Percentiles rank a stretch among this genome's conserved stretches.
These are phyloP conservation scores for Beauveria brongniartii DNA, from an alignment of 2,329 filamentous ascomycete genomes.

Conservation along the genomic window DNA sequence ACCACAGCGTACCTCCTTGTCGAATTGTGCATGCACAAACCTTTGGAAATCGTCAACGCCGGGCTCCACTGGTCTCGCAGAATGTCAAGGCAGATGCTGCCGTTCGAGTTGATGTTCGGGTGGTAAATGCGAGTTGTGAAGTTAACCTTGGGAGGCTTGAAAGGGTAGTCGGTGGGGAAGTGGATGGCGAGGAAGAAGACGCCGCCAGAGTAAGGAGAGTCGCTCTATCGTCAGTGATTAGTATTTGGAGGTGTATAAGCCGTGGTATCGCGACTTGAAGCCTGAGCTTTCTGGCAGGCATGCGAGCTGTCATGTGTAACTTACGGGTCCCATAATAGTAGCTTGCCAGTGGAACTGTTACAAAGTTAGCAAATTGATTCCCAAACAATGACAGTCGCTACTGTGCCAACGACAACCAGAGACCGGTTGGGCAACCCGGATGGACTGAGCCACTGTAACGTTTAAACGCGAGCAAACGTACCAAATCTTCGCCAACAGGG, in stretches of 20 bases:
- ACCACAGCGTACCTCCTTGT: neutral
- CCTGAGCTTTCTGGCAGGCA: neutral
- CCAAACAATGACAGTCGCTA: neutral
- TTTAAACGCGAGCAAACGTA: conserved; percentile 46
- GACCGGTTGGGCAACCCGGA: conserved; percentile 6
- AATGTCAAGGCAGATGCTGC: conserved; percentile 98
- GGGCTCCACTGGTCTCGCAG: conserved; percentile 99
- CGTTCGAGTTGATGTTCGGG: conserved; percentile 99
- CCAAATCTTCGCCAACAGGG: conserved; percentile 93
- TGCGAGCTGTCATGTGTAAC: conserved; percentile 30
- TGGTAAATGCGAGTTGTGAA: conserved; percentile 99
- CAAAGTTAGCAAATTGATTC: conserved; percentile 17
- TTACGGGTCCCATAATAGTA: conserved; percentile 98
- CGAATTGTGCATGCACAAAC: conserved; percentile 40
- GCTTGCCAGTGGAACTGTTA: conserved; percentile 98
- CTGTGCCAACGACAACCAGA: conserved; percentile 1
- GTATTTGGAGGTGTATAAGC: conserved; percentile 12
- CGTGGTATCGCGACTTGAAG: neutral
- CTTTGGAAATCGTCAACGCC: conserved; percentile 96
- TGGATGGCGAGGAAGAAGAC: conserved; percentile 99
- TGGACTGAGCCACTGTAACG: conserved; percentile 15
- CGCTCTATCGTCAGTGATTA: conserved; percentile 52
- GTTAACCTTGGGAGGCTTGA: conserved; percentile 99
- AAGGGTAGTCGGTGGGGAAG: conserved; percentile 99
- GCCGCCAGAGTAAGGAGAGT: conserved; percentile 95